Base-by-base conservation (phyloP, 177 flowering plant species). In the Vitis hybrid region DNA sequence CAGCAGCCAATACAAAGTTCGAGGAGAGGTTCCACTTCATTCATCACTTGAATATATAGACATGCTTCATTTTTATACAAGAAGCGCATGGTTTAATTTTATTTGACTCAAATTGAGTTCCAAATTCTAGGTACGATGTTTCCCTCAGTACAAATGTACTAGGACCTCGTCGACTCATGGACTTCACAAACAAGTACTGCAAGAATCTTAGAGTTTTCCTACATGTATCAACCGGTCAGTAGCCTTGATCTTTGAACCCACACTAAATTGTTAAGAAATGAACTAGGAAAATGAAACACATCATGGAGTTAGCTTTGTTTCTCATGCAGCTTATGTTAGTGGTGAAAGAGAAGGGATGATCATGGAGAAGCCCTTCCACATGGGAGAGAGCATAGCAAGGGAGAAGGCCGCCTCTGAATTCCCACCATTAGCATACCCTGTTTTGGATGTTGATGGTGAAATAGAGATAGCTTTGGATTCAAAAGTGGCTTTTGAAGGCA, bases 171-270 rank as follows among this genome's bases (percentile, higher is more conserved):
- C 61, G 61, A 61, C 46, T 67, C 6, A 3, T 67, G 48, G 35
- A 15, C 60, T 56, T 67, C 0, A 27, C 70, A 15, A 56, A 57
- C 1, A 67, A 56, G 52, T 35, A 35, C 40, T 67, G 70, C 52
- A 46, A 30, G 13, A 67, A 55, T 8, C 50, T 67, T 55, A 15
- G 24, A 11, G 16, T 67, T 1, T 67, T 54, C 19, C 50, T 55
- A 1, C 70, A 67, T 16, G n/a, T 67, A 27, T 67, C 70, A 24
- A 67, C 70, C 5, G 70, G 70, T 67, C 0, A 30, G n/a, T 67
- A 35, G 40, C 40, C 40, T 35, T 35, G 40, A 35, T 35, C 40
- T 35, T 35, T 4, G 6, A 13, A 54, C n/a, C 14, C 0, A 0
- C 56, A 54, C n/a, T 14, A n/a, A 12, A 54, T 13, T 13, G 56